Evolutionary conservation across 2,329 filamentous ascomycete species (phyloP).

Genomic region (Pleoardoris graminearum): DNA sequence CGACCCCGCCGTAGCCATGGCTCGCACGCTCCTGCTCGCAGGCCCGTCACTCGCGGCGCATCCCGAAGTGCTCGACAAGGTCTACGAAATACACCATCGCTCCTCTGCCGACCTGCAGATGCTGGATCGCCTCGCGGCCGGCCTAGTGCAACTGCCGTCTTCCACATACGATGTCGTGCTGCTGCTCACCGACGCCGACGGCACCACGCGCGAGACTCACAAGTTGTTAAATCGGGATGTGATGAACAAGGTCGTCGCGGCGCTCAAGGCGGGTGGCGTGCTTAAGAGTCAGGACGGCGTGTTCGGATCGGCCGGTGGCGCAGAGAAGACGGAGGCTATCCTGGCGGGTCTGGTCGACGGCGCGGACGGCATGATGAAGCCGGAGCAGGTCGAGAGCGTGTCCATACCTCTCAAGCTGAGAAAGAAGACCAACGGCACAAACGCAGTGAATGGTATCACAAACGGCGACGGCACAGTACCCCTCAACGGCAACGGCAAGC

Average conservation of each 20-base stretch:
- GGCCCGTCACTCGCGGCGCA: slow-evolving; percentile 88
- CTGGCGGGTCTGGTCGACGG: slow-evolving; percentile 75
- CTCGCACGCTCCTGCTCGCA: slow-evolving; percentile 79
- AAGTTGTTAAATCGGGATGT: slow-evolving; percentile 68
- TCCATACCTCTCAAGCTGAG: slow-evolving; percentile 67
- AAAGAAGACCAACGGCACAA: slow-evolving; percentile 57
- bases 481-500: slow-evolving; percentile 46
- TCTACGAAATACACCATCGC: slow-evolving; percentile 75
- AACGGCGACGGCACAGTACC: slow-evolving; percentile 35
- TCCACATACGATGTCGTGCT: slow-evolving; percentile 83
- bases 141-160: slow-evolving; percentile 74
- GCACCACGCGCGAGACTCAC: slow-evolving; percentile 63
- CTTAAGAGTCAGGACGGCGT: slow-evolving; percentile 70
- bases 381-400: slow-evolving; percentile 60
- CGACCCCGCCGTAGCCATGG: slow-evolving; percentile 35
- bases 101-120: slow-evolving; percentile 87
- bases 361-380: slow-evolving; percentile 72
- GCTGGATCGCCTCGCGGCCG: slow-evolving; percentile 88
- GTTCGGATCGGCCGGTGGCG: slow-evolving; percentile 51
- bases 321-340: slow-evolving; percentile 75
- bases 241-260: slow-evolving; percentile 68
- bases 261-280: slow-evolving; percentile 70
- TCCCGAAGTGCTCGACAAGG: slow-evolving; percentile 72
- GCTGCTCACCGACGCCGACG: slow-evolving; percentile 77
- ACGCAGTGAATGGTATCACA: slow-evolving; percentile 26